These are phyloP conservation scores for Poa pratensis DNA, from an alignment of 176 grass and related monocot genomes.

Conservation along the genomic window DNA sequence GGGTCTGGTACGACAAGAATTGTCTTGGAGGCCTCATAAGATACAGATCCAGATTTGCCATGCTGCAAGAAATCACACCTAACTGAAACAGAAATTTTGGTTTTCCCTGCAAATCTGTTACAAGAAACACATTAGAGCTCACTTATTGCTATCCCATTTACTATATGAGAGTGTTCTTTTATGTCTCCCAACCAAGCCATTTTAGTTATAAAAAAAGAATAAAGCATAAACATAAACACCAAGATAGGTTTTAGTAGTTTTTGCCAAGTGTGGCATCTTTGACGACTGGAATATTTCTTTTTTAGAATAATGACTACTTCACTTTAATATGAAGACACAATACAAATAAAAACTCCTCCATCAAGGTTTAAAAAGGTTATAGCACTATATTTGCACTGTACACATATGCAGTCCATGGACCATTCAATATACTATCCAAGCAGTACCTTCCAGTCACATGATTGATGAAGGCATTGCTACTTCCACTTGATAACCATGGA, in stretches of 20 bases:
- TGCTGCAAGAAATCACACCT: constrained; percentile 76
- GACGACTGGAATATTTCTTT: neutral
- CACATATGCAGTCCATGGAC: constrained; percentile 13
- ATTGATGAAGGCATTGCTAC: constrained; percentile 62
- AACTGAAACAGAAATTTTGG: constrained; percentile 75
- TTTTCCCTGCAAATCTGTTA: constrained; percentile 81
- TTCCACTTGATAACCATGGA: constrained; percentile 58
- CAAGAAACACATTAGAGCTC: constrained; percentile 43
- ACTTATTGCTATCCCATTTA: constrained; percentile 20
- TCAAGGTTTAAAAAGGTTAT: constrained; percentile 21
- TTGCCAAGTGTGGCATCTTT: neutral
- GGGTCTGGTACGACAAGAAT: constrained; percentile 83
- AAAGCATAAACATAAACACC: neutral
- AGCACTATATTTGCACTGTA: constrained; percentile 1
- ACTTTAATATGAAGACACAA: neutral
- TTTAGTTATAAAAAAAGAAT: constrained; percentile 20
- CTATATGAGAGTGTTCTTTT: constrained; percentile 2
- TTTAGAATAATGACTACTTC: constrained; percentile 17
- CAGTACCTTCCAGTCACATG: constrained; percentile 79
- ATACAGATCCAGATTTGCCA: constrained; percentile 61
- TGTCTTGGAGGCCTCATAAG: constrained; percentile 76
- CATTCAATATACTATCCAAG: neutral
- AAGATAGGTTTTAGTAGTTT: neutral
- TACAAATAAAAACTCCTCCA: neutral
- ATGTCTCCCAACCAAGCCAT: constrained; percentile 26